These are phyloP conservation scores for Priceomyces carsonii DNA, from an alignment of 805 yeast genomes.

Conservation along the genomic window DNA sequence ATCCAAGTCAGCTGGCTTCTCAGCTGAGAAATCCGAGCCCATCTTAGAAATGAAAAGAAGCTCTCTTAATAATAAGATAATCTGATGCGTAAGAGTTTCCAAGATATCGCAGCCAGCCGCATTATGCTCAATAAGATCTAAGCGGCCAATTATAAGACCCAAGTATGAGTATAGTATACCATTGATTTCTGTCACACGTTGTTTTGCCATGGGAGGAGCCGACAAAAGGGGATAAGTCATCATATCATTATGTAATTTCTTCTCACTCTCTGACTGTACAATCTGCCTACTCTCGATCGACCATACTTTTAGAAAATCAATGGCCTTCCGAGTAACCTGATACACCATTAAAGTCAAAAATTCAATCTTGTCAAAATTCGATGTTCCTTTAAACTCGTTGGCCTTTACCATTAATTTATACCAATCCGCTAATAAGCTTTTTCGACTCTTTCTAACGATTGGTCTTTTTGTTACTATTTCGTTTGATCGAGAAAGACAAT, in stretches of 20 bases:
- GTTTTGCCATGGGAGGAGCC: conserved; percentile 61
- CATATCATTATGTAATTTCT: conserved; percentile 34
- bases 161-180: conserved; percentile 60
- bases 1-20: conserved; percentile 45
- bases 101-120: conserved; percentile 66
- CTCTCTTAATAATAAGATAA: conserved; percentile 64
- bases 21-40: conserved; percentile 40
- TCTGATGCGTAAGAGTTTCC: conserved; percentile 67
- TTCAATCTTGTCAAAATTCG: conserved; percentile 57
- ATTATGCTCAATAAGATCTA: conserved; percentile 76
- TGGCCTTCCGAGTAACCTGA: conserved; percentile 66
- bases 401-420: conserved; percentile 75
- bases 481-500: conserved; percentile 73
- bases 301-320: conserved; percentile 71
- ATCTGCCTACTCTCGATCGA: conserved; percentile 57
- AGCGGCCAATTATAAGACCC: conserved; percentile 69
- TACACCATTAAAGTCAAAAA: conserved; percentile 62
- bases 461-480: conserved; percentile 66
- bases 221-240: conserved; percentile 47
- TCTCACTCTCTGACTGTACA: conserved; percentile 37
- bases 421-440: conserved; percentile 77
- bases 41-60: conserved; percentile 58
- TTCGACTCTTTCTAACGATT: conserved; percentile 61
- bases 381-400: conserved; percentile 68
- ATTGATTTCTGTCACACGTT: conserved; percentile 64